Conservation (phyloP, 1,139 yeast genomes). For the Geotrichum klebahnii region DNA sequence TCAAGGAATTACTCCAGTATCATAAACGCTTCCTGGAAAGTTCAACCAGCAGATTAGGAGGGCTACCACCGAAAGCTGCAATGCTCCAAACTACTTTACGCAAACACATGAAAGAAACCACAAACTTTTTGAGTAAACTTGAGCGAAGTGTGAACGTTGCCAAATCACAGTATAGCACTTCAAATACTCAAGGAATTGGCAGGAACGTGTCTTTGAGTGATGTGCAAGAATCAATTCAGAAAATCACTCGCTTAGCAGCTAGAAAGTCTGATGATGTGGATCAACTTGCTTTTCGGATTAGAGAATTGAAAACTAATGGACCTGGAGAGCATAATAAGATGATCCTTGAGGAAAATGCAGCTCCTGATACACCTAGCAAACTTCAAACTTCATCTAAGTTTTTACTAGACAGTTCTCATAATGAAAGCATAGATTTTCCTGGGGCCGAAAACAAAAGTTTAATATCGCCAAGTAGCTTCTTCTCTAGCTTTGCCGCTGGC, state of each 20-base stretch:
- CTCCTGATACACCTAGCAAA: background rate
- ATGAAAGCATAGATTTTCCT: too few relatives aligned
- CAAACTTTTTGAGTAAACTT: slow-evolving; percentile 23
- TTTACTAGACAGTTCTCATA: too few relatives aligned
- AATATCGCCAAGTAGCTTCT: background rate
- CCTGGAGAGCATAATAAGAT: slow-evolving; percentile 3
- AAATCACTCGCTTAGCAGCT: slow-evolving; percentile 6
- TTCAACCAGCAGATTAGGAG: slow-evolving; percentile 25
- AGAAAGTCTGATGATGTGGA: slow-evolving; percentile 7
- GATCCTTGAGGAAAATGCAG: background rate
- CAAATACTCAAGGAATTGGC: background rate
- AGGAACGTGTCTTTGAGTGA: background rate
- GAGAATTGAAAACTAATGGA: slow-evolving; percentile 10
- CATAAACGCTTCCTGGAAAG: slow-evolving; percentile 26
- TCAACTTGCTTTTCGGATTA: background rate
- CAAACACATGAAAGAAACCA: slow-evolving; percentile 22
- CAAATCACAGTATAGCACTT: slow-evolving; percentile 1
- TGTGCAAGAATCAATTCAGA: slow-evolving; percentile 15
- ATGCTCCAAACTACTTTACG: slow-evolving; percentile 29
- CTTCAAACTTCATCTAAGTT: too few relatives aligned
- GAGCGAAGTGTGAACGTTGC: slow-evolving; percentile 8
- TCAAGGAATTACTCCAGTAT: slow-evolving; percentile 27
- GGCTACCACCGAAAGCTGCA: slow-evolving; percentile 31
- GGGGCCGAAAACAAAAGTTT: background rate
- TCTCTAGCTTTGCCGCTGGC: background rate